phyloP scores from a whole-genome alignment of 2,329 filamentous ascomycete species.

The Diaporthe sp. region DNA sequence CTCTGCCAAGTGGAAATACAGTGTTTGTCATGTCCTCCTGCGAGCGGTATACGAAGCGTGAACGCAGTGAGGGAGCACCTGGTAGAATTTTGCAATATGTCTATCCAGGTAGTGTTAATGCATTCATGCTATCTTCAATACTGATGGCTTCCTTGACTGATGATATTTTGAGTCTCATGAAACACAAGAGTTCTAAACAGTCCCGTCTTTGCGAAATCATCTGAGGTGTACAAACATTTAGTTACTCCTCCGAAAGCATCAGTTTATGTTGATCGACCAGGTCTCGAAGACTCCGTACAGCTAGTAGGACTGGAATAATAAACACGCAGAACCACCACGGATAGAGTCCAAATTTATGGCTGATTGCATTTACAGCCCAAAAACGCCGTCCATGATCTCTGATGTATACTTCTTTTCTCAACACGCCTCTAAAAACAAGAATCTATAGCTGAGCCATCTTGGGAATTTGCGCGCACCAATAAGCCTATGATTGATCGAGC shows the following conservation, averaged over 20 bases:
- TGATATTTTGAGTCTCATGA: too few species aligned
- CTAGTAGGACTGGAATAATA: neutral
- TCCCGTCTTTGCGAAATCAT: too few species aligned
- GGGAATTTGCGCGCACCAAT: conserved; percentile 18
- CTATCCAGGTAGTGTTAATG: too few species aligned
- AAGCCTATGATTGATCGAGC: neutral
- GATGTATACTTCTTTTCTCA: neutral
- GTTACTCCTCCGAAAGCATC: neutral
- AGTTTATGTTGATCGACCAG: neutral
- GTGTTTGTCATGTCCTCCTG: too few species aligned
- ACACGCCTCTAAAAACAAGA: neutral
- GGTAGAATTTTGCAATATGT: too few species aligned
- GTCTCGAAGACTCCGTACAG: neutral
- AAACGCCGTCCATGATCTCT: neutral
- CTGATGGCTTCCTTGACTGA: too few species aligned
- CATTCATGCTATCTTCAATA: too few species aligned
- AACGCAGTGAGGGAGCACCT: too few species aligned
- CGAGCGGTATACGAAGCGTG: too few species aligned
- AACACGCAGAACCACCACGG: neutral
- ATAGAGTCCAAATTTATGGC: neutral
- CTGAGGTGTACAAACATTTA: too few species aligned
- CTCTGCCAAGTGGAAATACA: too few species aligned
- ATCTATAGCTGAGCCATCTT: conserved; percentile 25
- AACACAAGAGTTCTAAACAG: too few species aligned
- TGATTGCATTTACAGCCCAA: neutral